Base-by-base conservation (phyloP, 164 flowering plant species). In the Echeveria elegans region DNA sequence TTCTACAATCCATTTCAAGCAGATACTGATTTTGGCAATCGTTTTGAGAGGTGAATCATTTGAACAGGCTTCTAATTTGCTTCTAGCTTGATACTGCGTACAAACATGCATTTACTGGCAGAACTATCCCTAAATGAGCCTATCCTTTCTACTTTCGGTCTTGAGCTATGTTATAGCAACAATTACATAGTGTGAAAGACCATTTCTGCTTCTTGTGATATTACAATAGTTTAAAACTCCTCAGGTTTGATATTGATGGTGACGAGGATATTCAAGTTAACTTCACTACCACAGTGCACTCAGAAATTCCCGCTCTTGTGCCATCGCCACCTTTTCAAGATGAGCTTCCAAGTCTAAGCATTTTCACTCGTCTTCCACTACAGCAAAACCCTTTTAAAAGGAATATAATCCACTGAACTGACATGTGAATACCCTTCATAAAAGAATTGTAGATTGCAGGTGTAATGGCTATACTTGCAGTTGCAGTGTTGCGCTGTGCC, bases 161-260 rank as follows among this genome's bases (percentile, higher is more conserved):
- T n/a, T 52, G 58, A 52, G n/a, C 53, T 48, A 48, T 18, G 2
- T 7, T 18, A 16, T 48, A 23, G 38, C 38, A 36, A 8, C 38
- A 36, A 36, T 36, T 23, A 50, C 9, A 21, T n/a, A 6, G 6
- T 50, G 28, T n/a, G n/a, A 2, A 50, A 21, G 21, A n/a, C 58
- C 7, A 26, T 30, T 53, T 53, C 31, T 24, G 18, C 26, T 53
- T 14, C 6, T 24, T 26, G 26, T 53, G 31, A 26, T 24, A 26
- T 11, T 10, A 8, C 2, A 12, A 26, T 28, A 19, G 31, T 53
- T 53, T 40, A 1, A 50, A 53, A 26, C 10, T 7, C 18, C 59
- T 58, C 75, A 90, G 98, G 84, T 90, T 93, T 79, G 96, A 90
- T 70, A 79, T 78, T 58, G 89, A 83, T 77, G 91, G 81, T 34